Evolutionary conservation across 1,139 yeast species (phyloP).

Genomic region (Blastobotrys ciferrii): DNA sequence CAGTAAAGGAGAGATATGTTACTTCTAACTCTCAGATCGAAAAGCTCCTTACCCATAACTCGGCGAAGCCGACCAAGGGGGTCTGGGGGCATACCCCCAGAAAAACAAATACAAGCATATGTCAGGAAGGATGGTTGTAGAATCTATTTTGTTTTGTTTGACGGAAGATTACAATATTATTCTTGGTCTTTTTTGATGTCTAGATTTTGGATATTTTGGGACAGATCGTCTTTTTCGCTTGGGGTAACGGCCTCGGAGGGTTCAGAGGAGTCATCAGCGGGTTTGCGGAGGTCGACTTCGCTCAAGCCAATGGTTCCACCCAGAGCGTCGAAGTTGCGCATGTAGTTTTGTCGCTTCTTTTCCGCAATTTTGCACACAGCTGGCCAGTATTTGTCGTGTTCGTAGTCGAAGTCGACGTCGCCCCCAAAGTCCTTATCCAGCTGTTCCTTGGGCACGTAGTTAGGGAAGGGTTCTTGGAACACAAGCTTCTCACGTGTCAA

Average conservation of each 20-base stretch:
- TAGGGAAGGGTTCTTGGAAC: slow-evolving; percentile 81
- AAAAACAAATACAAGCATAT: too few species aligned
- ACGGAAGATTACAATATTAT: not conserved
- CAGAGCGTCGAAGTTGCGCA: slow-evolving; percentile 60
- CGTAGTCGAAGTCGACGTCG: slow-evolving; percentile 72
- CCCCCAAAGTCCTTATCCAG: slow-evolving; percentile 87
- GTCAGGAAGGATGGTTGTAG: too few species aligned
- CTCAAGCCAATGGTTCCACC: slow-evolving; percentile 77
- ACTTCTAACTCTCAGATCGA: too few species aligned
- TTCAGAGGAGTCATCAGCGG: not conserved
- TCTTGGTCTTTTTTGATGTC: not conserved
- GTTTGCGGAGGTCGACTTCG: slow-evolving; percentile 68
- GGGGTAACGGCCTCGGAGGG: slow-evolving; percentile 2
- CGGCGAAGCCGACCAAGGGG: too few species aligned
- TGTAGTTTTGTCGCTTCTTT: slow-evolving; percentile 52
- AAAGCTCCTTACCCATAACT: too few species aligned
- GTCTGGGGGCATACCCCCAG: too few species aligned
- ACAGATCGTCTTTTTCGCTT: not conserved
- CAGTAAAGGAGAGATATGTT: too few species aligned
- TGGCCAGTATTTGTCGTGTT: slow-evolving; percentile 80
- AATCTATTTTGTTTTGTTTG: too few species aligned
- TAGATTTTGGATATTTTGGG: not conserved
- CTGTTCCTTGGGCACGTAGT: slow-evolving; percentile 78
- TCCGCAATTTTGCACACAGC: slow-evolving; percentile 58
- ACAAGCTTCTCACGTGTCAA: slow-evolving; percentile 88